Evolutionary conservation across 2,329 filamentous ascomycete species (phyloP), one percentile per base, ranked within the genome.

Genomic region (Penicillium corylophilum): DNA sequence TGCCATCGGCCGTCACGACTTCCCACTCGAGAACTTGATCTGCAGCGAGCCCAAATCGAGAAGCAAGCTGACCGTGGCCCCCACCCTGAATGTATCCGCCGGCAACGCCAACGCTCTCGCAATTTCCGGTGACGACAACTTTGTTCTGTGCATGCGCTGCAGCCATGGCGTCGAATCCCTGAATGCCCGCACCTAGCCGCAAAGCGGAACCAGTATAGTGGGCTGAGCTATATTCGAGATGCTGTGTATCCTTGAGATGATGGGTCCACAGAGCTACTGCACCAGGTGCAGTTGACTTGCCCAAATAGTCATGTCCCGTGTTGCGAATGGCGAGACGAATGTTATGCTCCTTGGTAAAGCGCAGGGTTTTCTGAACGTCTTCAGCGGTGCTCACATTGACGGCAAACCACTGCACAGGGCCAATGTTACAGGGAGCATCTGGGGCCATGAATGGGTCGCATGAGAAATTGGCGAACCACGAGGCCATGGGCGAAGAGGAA

Each of bases 281-380:
- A 2, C 73, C 74, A 13, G 54, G 47, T 10, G 47, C 54, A 22
- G 54, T 56, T 3, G 54, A 75, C 49, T 73, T 72, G 2, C 73
- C 75, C 5, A 68, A 64, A 28, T 74, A 77, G 47, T 75, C 73
- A 56, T 77, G 74, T 1, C 74, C 74, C 2, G 74, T 77, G 24
- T 74, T 76, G 46, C 72, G 74, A 23, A 71, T 64, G 15, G 61
- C 63, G 12, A 69, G 50, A 15, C 66, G 67, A 26, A 71, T 64
- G 29, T 63, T 62, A 7, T 62, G 50, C 1, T 24, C 28, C 8
- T n/a, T 39, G 2, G 51, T 43, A 18, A 62, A 61, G 4, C 40
- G 13, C 1, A 60, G 16, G 2, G 52, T 50, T 7, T 33, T 28
- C 16, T 16, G 46, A 1, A 56, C 28, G 5, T 61, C 47, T 1